Evolutionary conservation across 345 rosid genomes (phyloP), one percentile per base, ranked within the genome.

Genomic region (Passiflora organensis): DNA sequence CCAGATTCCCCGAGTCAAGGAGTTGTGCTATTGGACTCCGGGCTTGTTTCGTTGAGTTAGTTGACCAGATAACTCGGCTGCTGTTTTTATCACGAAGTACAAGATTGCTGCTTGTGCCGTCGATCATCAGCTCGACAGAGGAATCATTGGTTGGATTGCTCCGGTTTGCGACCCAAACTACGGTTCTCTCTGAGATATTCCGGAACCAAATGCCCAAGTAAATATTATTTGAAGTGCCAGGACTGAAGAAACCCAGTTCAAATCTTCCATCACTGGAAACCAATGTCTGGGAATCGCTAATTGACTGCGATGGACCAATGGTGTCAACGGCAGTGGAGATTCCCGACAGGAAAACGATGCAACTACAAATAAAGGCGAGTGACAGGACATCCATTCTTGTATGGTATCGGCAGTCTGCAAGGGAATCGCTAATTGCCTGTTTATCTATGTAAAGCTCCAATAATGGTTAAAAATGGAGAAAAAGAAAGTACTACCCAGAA

Each of bases 1-100:
- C 63, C 57, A 70, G 25, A 49, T 70, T 65, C 24, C 74, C 65
- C 0, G 57, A 22, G 48, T 64, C 53, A 23, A 59, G 37, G 2
- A 70, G 69, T 48, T 59, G 47, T 11, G 54, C 52, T 22, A 50
- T 37, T 9, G 59, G 55, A 12, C n/a, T 13, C 15, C 11, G 25
- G 1, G 24, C 61, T 60, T 13, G 17, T 32, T n/a, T 60, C 0
- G 63, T 43, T 15, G 47, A 39, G n/a, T 59, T 64, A 12, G 70
- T 13, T 9, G 61, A 70, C 66, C 75, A 65, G 6, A 71, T 36
- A n/a, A 42, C 48, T 12, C 19, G 12, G 23, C 21, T 16, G 12
- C 56, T 45, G 24, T 13, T 56, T 32, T 22, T 39, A 48, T 43
- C 45, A 32, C 37, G 21, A 17, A 60, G 28, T 13, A 65, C 59